phyloP scores from a whole-genome alignment of 2,329 filamentous ascomycete genomes.

The Ophiocordyceps unilateralis region DNA sequence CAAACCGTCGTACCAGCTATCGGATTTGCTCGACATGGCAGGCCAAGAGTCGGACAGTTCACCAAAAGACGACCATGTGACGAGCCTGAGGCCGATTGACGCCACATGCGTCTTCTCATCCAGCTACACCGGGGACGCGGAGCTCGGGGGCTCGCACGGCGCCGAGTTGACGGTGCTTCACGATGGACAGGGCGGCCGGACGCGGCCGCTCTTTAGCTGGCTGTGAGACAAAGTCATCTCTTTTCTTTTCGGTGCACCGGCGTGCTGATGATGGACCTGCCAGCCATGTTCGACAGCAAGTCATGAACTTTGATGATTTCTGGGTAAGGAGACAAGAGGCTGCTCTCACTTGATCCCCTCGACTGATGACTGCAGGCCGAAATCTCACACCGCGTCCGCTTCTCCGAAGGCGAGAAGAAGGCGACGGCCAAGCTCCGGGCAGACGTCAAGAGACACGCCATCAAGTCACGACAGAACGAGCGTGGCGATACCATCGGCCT shows the following conservation, averaged over 20 bases:
- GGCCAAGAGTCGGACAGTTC: constrained; percentile 9
- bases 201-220: constrained; percentile 23
- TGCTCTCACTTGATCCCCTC: background rate
- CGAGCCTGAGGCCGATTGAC: constrained; percentile 3
- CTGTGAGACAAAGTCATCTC: constrained; percentile 10
- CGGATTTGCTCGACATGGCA: constrained; percentile 11
- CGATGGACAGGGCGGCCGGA: constrained; percentile 12
- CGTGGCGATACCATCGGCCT: constrained; percentile 21
- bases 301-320: constrained; percentile 25
- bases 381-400: constrained; percentile 13
- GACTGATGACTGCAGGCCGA: constrained; percentile 13
- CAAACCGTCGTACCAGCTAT: constrained; percentile 9
- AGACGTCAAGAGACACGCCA: constrained; percentile 17
- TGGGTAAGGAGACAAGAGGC: constrained; percentile 13
- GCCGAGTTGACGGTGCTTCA: constrained; percentile 18
- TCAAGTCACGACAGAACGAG: constrained; percentile 19
- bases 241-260: background rate
- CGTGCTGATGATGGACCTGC: constrained; percentile 3
- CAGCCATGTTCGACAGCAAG: constrained; percentile 20
- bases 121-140: constrained; percentile 19
- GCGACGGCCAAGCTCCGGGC: constrained; percentile 18
- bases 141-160: constrained; percentile 17
- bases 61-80: constrained; percentile 5
- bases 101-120: constrained; percentile 15
- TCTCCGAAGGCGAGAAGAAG: constrained; percentile 16